Evolutionary conservation across 2,329 filamentous ascomycete species (phyloP).

Genomic region (Xylariomycetidae sp.): DNA sequence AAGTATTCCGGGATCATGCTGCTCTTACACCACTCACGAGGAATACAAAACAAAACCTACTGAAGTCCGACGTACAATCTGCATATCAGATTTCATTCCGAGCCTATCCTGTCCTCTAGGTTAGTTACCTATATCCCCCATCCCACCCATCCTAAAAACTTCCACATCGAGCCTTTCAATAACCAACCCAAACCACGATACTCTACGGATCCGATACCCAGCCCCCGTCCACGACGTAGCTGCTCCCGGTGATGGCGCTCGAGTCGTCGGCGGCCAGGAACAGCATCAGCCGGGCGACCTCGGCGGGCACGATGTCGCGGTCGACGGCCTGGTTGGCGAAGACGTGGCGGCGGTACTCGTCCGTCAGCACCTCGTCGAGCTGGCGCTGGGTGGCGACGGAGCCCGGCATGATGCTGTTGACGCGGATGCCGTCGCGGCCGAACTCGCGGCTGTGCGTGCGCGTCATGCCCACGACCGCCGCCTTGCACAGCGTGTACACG

Average conservation of each 20-base stretch:
- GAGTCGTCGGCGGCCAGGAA: conserved; percentile 43
- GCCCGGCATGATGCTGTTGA: conserved; percentile 47
- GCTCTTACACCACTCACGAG: too few species aligned
- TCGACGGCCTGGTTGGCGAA: conserved; percentile 38
- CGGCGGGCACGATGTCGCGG: conserved; percentile 34
- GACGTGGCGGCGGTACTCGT: conserved; percentile 32
- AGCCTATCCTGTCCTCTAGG: too few species aligned
- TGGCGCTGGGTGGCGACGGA: conserved; percentile 42
- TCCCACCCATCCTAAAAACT: too few species aligned
- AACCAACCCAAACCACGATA: too few species aligned
- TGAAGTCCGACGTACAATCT: too few species aligned
- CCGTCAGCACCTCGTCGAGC: conserved; percentile 37
- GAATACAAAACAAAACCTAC: too few species aligned
- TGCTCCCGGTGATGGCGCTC: conserved; percentile 40
- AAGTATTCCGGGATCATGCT: too few species aligned
- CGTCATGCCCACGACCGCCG: conserved; percentile 35
- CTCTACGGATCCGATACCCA: conserved; percentile 26
- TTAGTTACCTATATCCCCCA: too few species aligned
- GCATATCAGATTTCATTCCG: too few species aligned
- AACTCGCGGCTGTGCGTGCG: conserved; percentile 33
- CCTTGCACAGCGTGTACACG: conserved; percentile 34
- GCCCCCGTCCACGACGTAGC: conserved; percentile 33
- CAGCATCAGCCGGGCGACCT: conserved; percentile 41
- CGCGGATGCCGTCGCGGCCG: conserved; percentile 30
- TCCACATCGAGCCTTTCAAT: too few species aligned